These are phyloP conservation scores for Petunia axillaris DNA, from an alignment of 257 asterid genomes.

Conservation along the genomic window DNA sequence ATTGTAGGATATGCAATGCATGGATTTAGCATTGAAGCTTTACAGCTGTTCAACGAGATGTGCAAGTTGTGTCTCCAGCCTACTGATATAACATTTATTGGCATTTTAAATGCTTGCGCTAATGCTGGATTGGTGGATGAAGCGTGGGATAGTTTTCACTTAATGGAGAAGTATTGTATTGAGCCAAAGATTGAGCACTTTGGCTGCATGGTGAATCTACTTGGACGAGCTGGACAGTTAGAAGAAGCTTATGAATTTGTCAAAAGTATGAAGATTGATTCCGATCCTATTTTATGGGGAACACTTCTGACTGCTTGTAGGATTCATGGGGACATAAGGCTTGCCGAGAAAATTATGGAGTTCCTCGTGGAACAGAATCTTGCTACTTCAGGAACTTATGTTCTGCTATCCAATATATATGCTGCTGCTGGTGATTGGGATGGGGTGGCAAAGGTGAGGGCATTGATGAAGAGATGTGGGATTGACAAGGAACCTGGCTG, in stretches of 20 bases:
- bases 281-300: slow-evolving; percentile 37
- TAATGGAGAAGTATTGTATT: slow-evolving; percentile 28
- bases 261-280: slow-evolving; percentile 37
- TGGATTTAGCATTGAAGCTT: slow-evolving; percentile 35
- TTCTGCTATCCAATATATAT: slow-evolving; percentile 41
- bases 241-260: slow-evolving; percentile 36
- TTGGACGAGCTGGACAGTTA: slow-evolving; percentile 37
- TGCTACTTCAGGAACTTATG: slow-evolving; percentile 36
- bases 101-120: slow-evolving; percentile 39
- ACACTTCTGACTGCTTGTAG: slow-evolving; percentile 40
- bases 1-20: slow-evolving; percentile 41
- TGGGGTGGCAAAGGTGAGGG: slow-evolving; percentile 37
- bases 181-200: slow-evolving; percentile 38
- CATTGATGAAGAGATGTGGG: slow-evolving; percentile 36
- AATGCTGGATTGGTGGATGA: slow-evolving; percentile 36
- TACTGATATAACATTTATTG: slow-evolving; percentile 38
- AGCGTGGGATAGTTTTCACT: slow-evolving; percentile 35
- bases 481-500: slow-evolving; percentile 42
- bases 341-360: slow-evolving; percentile 34
- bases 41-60: slow-evolving; percentile 33
- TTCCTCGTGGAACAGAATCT: slow-evolving; percentile 24
- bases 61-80: slow-evolving; percentile 27
- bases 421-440: slow-evolving; percentile 40
- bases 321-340: slow-evolving; percentile 29
- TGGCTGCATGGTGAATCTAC: slow-evolving; percentile 41